These are phyloP conservation scores for Ogataea paraovalis DNA, from an alignment of 805 yeast species.

Conservation along the genomic window DNA sequence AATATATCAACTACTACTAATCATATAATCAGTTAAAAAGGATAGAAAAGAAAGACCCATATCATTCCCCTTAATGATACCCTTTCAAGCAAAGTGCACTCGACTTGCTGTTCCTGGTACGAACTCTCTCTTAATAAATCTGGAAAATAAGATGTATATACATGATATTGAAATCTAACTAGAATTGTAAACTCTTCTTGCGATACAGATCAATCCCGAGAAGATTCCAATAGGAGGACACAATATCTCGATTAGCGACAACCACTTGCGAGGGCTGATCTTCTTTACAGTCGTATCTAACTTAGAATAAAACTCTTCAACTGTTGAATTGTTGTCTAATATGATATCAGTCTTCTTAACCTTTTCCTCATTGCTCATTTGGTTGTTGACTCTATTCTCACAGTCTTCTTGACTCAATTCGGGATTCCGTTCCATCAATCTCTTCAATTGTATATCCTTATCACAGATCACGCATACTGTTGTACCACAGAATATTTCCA, in stretches of 20 bases:
- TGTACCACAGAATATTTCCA: slow-evolving; percentile 67
- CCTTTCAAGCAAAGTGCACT: no score
- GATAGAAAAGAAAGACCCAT: no score
- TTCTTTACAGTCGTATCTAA: slow-evolving; percentile 29
- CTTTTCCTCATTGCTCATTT: slow-evolving; percentile 63
- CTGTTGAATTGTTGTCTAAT: slow-evolving; percentile 54
- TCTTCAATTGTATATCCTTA: slow-evolving; percentile 50
- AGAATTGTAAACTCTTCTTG: background rate
- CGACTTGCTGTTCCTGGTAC: no score
- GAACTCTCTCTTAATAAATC: no score
- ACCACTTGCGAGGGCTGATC: background rate
- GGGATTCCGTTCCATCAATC: slow-evolving; percentile 66
- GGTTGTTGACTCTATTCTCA: slow-evolving; percentile 65
- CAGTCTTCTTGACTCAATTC: slow-evolving; percentile 66
- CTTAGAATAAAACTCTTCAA: slow-evolving; percentile 40
- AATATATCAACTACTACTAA: no score
- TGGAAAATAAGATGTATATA: no score
- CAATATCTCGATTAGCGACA: background rate
- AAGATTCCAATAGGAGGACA: background rate
- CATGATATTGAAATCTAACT: background rate
- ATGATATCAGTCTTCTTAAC: slow-evolving; percentile 58
- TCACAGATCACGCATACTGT: slow-evolving; percentile 66
- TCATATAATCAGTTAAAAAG: no score
- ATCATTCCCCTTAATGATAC: no score
- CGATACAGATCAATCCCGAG: background rate